phyloP scores from a whole-genome alignment of 2,329 filamentous ascomycete species.

The Tolypocladium inflatum region DNA sequence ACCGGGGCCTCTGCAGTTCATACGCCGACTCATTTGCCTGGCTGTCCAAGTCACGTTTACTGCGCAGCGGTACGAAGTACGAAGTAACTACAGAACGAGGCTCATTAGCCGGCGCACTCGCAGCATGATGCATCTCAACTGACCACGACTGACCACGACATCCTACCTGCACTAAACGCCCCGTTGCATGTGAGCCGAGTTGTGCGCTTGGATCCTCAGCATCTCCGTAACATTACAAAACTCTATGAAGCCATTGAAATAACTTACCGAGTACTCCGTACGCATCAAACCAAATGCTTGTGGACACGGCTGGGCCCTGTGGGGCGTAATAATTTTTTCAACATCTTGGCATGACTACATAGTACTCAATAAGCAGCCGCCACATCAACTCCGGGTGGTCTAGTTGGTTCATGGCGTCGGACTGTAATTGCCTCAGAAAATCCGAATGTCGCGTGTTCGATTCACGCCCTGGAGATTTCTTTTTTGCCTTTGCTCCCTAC shows the following conservation, averaged over 20 bases:
- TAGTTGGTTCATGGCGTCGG: slow-evolving; percentile 20
- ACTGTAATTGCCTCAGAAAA: slow-evolving; percentile 15
- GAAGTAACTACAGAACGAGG: no score
- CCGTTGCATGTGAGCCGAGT: no score
- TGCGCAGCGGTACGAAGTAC: background rate
- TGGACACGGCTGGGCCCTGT: no score
- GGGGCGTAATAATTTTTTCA: no score
- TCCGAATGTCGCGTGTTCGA: slow-evolving; percentile 19
- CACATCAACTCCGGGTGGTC: slow-evolving; percentile 13
- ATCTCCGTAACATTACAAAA: no score
- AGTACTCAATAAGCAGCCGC: background rate
- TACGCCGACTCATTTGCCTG: background rate
- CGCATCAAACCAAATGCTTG: no score
- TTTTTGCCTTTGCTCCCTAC: background rate
- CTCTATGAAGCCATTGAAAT: no score
- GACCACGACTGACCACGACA: no score
- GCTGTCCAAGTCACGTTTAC: background rate
- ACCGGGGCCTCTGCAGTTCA: background rate
- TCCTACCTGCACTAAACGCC: no score
- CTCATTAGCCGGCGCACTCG: background rate
- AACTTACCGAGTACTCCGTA: no score
- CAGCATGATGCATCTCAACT: no score
- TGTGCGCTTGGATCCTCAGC: no score
- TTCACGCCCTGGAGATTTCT: slow-evolving; percentile 16
- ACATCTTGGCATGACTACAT: background rate